Base-by-base conservation (phyloP, 805 yeast species). In the Ogataea polymorpha region DNA sequence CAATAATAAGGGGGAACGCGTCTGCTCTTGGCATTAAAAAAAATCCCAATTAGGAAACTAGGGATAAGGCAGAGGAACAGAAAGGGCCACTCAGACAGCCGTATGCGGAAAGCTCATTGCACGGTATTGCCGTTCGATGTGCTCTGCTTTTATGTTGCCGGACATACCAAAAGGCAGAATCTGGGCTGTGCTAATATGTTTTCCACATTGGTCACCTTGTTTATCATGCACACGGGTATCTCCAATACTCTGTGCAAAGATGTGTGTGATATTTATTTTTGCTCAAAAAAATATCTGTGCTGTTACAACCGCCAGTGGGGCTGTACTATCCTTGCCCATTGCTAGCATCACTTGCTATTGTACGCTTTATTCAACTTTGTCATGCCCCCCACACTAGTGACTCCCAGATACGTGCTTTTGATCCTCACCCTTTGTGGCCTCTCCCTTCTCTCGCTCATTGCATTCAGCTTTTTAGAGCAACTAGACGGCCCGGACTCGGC, bases 401-500 rank as follows among this genome's bases (percentile, higher is more conserved):
- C 53, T n/a, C 49, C 54, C 15, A 48, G 35, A 27, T 37, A 37
- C 12, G 23, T 53, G 8, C 44, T 53, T n/a, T 16, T 42, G 6
- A 17, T 41, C 12, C 40, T 54, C 24, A 50, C 58, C 4, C 16
- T 48, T 6, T 39, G 55, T n/a, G 64, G 63, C 6, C 38, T 59
- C 12, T 28, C 54, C 5, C 34, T 61, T 12, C 30, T 61, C 11
- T 35, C 53, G 4, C 32, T 58, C 10, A 62, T 63, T 14, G 52
- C 56, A 1, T 52, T 49, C 23, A 54, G 65, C 28, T 66, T 63
- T 37, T 35, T 46, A 5, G 46, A 54, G 36, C 44, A 46, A 12
- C 58, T 65, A 10, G 53, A 54, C 5, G 80, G 79, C 2, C 70
- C 79, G 2, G 80, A 77, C 55, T 42, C 65, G 0, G 71, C 75